A percentile compares a stretch with the other conserved stretches of the same genome.
Conservation (phyloP, 2,329 filamentous ascomycete genomes). For the Colletotrichum sidae region DNA sequence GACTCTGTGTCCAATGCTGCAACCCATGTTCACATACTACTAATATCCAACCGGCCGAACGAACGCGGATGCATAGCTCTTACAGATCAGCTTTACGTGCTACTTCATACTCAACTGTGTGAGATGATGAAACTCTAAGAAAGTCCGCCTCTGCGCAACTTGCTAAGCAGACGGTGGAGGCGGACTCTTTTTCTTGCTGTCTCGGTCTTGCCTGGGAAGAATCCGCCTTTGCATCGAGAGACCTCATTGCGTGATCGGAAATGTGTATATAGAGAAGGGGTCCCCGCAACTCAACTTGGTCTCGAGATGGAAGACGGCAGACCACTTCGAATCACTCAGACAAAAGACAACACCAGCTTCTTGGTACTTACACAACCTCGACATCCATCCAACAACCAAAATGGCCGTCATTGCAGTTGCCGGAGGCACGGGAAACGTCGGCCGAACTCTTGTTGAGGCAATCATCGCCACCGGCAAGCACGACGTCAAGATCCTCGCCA, state of each 20-base stretch:
- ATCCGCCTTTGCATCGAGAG: no score
- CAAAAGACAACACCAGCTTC: not conserved
- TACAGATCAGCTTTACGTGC: no score
- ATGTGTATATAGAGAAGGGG: no score
- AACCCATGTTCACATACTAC: no score
- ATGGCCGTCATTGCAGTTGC: slow-evolving; percentile 54
- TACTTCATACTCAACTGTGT: not conserved
- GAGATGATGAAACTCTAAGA: slow-evolving; percentile 1
- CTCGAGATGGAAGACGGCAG: no score
- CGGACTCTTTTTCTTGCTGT: not conserved
- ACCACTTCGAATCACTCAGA: not conserved
- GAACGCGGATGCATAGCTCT: no score
- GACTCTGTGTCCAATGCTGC: no score
- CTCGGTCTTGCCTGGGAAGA: not conserved
- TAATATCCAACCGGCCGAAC: no score
- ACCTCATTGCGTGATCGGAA: no score
- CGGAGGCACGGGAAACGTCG: slow-evolving; percentile 59
- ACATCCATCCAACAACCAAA: not conserved
- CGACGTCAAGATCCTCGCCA: slow-evolving; percentile 53
- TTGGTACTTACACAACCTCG: not conserved
- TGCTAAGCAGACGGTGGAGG: no score
- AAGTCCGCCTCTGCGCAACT: not conserved
- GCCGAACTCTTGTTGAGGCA: slow-evolving; percentile 58
- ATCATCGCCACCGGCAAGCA: slow-evolving; percentile 49
- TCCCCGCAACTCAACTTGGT: no score